Conservation (phyloP, 2,329 filamentous ascomycete species). For the Sarocladium oryzae region DNA sequence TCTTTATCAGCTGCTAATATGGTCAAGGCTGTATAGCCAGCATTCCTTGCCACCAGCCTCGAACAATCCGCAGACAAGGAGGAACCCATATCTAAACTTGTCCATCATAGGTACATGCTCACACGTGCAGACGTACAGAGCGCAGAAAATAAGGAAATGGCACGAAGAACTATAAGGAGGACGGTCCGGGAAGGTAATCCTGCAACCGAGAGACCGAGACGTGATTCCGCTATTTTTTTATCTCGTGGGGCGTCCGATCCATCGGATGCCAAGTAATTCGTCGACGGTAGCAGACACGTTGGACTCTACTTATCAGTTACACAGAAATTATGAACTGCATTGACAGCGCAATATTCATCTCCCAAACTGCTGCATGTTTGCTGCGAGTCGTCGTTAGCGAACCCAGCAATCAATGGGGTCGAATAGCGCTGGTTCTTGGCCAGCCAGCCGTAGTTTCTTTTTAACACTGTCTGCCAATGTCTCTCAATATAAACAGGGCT, state of each 20-base stretch:
- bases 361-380: too few relatives aligned
- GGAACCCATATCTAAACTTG: not conserved
- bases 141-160: not conserved
- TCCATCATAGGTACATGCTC: not conserved
- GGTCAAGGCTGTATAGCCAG: not conserved
- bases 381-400: too few relatives aligned
- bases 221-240: conserved; percentile 1
- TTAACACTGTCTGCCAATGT: too few relatives aligned
- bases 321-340: too few relatives aligned
- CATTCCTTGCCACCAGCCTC: not conserved
- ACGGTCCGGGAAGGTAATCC: not conserved
- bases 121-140: not conserved
- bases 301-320: not conserved
- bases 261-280: not conserved
- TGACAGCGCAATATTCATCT: too few relatives aligned
- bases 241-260: not conserved
- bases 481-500: too few relatives aligned
- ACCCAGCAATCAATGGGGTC: too few relatives aligned
- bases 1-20: not conserved
- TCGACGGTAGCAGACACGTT: not conserved
- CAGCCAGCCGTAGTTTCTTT: too few relatives aligned
- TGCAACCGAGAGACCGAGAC: not conserved
- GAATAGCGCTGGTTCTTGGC: too few relatives aligned
- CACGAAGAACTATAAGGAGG: not conserved
- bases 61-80: not conserved